Evolutionary conservation across 352 stramenopile species (phyloP).

Genomic region (Pelagophyceae sp.): DNA sequence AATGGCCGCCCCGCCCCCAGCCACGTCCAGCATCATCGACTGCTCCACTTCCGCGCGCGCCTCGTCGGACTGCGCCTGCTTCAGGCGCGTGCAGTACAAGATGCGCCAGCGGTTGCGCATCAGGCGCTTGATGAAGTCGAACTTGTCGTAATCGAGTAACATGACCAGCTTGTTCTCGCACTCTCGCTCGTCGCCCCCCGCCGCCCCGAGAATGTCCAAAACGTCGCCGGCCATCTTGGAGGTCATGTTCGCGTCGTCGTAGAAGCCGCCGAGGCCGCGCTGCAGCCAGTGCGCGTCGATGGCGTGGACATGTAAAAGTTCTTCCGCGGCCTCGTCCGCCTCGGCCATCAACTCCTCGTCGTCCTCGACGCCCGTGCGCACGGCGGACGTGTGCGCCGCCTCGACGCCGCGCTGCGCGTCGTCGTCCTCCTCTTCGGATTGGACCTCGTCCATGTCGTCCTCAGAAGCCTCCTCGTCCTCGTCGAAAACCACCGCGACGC

Average conservation of each 20-base stretch:
- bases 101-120: slow-evolving; percentile 89
- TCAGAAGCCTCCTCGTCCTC: slow-evolving; percentile 70
- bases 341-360: slow-evolving; percentile 34
- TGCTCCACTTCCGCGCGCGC: slow-evolving; percentile 76
- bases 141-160: slow-evolving; percentile 95
- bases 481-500: slow-evolving; percentile 94
- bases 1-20: slow-evolving; percentile 65
- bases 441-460: slow-evolving; percentile 74
- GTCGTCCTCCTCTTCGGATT: slow-evolving; percentile 52
- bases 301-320: slow-evolving; percentile 77
- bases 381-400: slow-evolving; percentile 41
- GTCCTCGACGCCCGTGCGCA: slow-evolving; percentile 46
- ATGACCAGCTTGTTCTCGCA: slow-evolving; percentile 95
- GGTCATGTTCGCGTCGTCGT: slow-evolving; percentile 85
- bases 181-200: slow-evolving; percentile 50
- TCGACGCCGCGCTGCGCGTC: slow-evolving; percentile 42
- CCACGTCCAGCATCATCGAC: slow-evolving; percentile 73
- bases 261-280: slow-evolving; percentile 84
- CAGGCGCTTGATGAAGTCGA: slow-evolving; percentile 96
- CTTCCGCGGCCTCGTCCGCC: slow-evolving; percentile 43
- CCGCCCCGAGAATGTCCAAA: slow-evolving; percentile 48
- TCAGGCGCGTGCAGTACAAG: slow-evolving; percentile 90
- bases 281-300: slow-evolving; percentile 98
- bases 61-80: slow-evolving; percentile 83
- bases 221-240: slow-evolving; percentile 82